phyloP scores from a whole-genome alignment of 2,329 filamentous ascomycete species.

The Aureobasidium sp. region DNA sequence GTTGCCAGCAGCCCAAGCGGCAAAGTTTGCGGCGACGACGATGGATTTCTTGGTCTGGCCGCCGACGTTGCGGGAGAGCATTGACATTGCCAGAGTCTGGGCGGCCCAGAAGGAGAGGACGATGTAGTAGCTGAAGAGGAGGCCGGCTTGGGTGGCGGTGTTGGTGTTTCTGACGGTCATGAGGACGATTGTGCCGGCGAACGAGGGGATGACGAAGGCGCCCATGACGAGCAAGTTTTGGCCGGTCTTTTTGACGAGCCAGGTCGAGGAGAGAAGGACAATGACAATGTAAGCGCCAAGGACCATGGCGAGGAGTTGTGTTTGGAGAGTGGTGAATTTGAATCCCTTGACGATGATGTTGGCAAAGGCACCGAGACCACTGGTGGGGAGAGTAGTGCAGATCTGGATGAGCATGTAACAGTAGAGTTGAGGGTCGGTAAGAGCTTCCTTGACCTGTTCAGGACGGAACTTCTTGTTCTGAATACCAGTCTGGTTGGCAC shows the following conservation, averaged over 20 bases:
- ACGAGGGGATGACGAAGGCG: slow-evolving; percentile 60
- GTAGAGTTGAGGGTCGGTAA: slow-evolving; percentile 57
- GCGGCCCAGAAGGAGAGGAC: slow-evolving; percentile 72
- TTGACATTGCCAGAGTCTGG: slow-evolving; percentile 37
- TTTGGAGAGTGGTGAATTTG: slow-evolving; percentile 58
- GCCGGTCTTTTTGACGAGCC: slow-evolving; percentile 59
- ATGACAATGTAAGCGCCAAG: slow-evolving; percentile 67
- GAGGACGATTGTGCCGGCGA: slow-evolving; percentile 64
- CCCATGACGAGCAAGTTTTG: slow-evolving; percentile 64
- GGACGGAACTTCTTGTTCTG: slow-evolving; percentile 44
- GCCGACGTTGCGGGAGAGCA: slow-evolving; percentile 63
- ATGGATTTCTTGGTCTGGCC: slow-evolving; percentile 68
- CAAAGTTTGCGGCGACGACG: slow-evolving; percentile 62
- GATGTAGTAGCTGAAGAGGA: slow-evolving; percentile 69
- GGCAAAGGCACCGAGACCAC: slow-evolving; percentile 64
- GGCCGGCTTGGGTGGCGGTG: slow-evolving; percentile 54
- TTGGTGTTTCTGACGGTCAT: slow-evolving; percentile 59
- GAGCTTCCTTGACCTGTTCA: slow-evolving; percentile 50
- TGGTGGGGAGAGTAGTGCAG: slow-evolving; percentile 66
- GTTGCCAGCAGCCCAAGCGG: slow-evolving; percentile 58
- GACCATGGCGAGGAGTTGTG: slow-evolving; percentile 69
- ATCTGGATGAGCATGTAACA: slow-evolving; percentile 46
- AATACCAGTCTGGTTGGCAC: slow-evolving; percentile 40
- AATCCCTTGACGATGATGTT: slow-evolving; percentile 69
- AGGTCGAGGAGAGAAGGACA: slow-evolving; percentile 59